Evolutionary conservation across 331 rosid species (phyloP).

Genomic region (Ulmus americana): DNA sequence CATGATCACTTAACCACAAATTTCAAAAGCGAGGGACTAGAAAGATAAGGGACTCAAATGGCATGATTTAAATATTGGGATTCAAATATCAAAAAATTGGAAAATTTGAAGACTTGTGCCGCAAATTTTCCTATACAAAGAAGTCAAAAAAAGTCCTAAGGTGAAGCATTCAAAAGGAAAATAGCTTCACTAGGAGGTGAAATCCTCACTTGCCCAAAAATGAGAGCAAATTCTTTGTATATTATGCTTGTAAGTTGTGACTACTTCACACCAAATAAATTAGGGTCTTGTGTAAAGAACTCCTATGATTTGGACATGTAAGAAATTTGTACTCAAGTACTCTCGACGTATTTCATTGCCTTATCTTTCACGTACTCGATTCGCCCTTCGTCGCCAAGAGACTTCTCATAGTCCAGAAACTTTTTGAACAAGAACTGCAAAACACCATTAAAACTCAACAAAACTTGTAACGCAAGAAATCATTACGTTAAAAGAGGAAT

Average conservation of each 20-base stretch:
- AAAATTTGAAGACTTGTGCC: too few relatives aligned
- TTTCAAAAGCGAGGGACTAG: too few relatives aligned
- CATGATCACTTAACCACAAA: too few relatives aligned
- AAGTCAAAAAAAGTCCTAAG: neutral
- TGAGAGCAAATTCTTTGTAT: neutral
- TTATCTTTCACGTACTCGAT: conserved; percentile 67
- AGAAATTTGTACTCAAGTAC: conserved; percentile 27
- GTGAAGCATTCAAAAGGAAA: neutral
- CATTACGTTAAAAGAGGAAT: conserved; percentile 5
- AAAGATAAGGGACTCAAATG: too few relatives aligned
- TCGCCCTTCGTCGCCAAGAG: conserved; percentile 60
- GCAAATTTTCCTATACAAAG: too few relatives aligned
- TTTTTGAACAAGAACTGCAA: conserved; percentile 80
- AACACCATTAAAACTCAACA: conserved; percentile 13
- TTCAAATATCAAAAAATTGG: too few relatives aligned
- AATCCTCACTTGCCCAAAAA: too few relatives aligned
- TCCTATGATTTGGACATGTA: too few relatives aligned
- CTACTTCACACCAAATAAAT: neutral
- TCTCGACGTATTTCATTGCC: conserved; percentile 76
- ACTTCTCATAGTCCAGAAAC: conserved; percentile 73
- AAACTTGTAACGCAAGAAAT: neutral
- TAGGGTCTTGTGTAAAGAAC: too few relatives aligned
- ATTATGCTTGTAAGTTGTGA: neutral
- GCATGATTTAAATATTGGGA: too few relatives aligned
- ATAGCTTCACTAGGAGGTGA: neutral